Percentiles rank a stretch among this genome's conserved stretches.
These are phyloP conservation scores for Paspalum notatum DNA, from an alignment of 176 grass and related monocot species.

Conservation along the genomic window DNA sequence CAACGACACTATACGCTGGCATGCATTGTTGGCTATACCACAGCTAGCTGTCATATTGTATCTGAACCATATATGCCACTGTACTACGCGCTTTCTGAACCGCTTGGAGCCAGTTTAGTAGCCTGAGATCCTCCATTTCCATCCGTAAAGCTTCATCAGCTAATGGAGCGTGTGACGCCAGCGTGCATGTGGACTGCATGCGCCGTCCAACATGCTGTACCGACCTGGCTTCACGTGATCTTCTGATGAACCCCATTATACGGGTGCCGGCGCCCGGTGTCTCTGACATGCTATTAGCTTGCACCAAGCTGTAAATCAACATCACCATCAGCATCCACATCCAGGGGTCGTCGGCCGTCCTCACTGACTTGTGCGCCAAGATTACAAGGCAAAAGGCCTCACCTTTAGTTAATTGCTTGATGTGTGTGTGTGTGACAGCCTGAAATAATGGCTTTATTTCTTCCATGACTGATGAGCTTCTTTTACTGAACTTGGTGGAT, in stretches of 20 bases:
- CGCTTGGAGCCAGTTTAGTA: too few species aligned
- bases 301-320: constrained; percentile 31
- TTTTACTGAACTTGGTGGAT: too few species aligned
- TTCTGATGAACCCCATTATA: not conserved
- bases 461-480: not conserved
- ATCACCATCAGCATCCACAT: not conserved
- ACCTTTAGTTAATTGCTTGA: not conserved
- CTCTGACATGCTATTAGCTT: constrained; percentile 29
- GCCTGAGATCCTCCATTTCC: too few species aligned
- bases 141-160: not conserved
- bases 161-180: constrained; percentile 33
- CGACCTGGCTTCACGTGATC: constrained; percentile 28
- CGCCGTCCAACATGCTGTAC: constrained; percentile 44
- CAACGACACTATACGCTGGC: too few species aligned
- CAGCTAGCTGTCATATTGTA: too few species aligned
- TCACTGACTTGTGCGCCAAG: constrained; percentile 43
- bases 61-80: too few species aligned
- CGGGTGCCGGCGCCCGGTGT: too few species aligned
- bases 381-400: not conserved
- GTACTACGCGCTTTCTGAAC: too few species aligned
- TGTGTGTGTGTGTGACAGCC: not conserved
- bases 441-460: not conserved
- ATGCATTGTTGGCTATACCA: too few species aligned
- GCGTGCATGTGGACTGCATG: not conserved
- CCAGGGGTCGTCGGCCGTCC: not conserved